phyloP scores from a whole-genome alignment of 148 eudicot genomes.

The Rhododendron ferrugineum region DNA sequence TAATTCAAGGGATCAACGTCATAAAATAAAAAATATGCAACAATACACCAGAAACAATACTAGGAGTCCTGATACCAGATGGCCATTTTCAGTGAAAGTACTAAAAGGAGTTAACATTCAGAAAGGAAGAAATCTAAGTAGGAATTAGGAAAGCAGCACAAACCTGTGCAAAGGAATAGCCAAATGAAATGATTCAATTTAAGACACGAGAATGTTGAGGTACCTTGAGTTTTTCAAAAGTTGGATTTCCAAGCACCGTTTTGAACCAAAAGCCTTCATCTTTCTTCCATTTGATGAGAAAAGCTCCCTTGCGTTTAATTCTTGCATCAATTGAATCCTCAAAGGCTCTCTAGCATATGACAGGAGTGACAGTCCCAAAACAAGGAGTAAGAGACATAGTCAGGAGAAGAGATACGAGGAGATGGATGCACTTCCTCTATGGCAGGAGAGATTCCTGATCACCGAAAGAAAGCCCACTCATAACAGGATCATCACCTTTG shows the following conservation, averaged over 20 bases:
- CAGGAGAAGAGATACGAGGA: not conserved
- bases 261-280: not conserved
- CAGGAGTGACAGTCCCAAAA: not conserved
- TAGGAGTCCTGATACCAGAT: not conserved
- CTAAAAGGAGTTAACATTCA: not conserved
- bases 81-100: not conserved
- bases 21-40: not conserved
- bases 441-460: not conserved
- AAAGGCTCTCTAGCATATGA: not conserved
- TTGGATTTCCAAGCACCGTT: not conserved
- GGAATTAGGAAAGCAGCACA: not conserved
- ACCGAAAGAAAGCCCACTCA: not conserved
- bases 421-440: not conserved
- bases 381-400: not conserved
- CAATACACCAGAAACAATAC: not conserved
- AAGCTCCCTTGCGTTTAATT: not conserved
- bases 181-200: not conserved
- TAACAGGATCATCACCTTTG: not conserved
- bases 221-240: constrained; percentile 6
- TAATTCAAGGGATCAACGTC: not conserved
- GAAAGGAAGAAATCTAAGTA: not conserved
- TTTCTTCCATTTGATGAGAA: not conserved
- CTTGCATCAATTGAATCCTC: not conserved
- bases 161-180: not conserved
- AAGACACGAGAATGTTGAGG: not conserved